These are phyloP conservation scores for Nevesoporus exiguus DNA, from an alignment of 768 basidiomycete species.

Conservation along the genomic window DNA sequence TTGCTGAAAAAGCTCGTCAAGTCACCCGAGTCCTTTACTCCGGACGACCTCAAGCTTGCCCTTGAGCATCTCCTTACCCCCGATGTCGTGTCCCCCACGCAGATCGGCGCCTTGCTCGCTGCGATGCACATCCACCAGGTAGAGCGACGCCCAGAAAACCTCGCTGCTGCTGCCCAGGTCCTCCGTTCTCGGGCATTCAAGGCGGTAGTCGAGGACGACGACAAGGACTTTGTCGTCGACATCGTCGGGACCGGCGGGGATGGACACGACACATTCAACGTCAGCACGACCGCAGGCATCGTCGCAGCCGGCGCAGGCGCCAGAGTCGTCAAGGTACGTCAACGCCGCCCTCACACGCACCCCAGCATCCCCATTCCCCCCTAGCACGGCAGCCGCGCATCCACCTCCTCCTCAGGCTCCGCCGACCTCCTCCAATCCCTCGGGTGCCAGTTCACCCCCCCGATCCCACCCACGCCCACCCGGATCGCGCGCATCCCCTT, in stretches of 20 bases:
- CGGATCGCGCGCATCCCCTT: slow-evolving; percentile 72
- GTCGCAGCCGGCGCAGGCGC: slow-evolving; percentile 95
- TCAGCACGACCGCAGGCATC: slow-evolving; percentile 90
- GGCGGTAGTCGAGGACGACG: slow-evolving; percentile 25
- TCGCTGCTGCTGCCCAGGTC: slow-evolving; percentile 76
- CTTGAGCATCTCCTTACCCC: slow-evolving; percentile 75
- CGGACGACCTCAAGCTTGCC: slow-evolving; percentile 67
- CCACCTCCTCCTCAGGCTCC: slow-evolving; percentile 91
- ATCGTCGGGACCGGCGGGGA: slow-evolving; percentile 63
- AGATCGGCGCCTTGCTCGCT: slow-evolving; percentile 88
- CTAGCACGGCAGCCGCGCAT: slow-evolving; percentile 88
- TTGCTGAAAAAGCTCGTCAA: slow-evolving; percentile 76
- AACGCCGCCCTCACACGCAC: background rate
- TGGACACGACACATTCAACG: slow-evolving; percentile 94
- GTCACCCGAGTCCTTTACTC: slow-evolving; percentile 77
- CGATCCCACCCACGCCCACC: slow-evolving; percentile 39
- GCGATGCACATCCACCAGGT: slow-evolving; percentile 78
- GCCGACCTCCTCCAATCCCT: slow-evolving; percentile 89
- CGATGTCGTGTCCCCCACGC: slow-evolving; percentile 57
- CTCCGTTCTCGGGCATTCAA: slow-evolving; percentile 13
- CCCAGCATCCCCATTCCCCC: background rate
- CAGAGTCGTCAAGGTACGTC: slow-evolving; percentile 79
- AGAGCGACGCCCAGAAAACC: slow-evolving; percentile 70
- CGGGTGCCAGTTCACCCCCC: slow-evolving; percentile 69
- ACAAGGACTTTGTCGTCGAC: slow-evolving; percentile 66